Conservation (phyloP, 495 filamentous ascomycete species). For the Xylaria castorea region DNA sequence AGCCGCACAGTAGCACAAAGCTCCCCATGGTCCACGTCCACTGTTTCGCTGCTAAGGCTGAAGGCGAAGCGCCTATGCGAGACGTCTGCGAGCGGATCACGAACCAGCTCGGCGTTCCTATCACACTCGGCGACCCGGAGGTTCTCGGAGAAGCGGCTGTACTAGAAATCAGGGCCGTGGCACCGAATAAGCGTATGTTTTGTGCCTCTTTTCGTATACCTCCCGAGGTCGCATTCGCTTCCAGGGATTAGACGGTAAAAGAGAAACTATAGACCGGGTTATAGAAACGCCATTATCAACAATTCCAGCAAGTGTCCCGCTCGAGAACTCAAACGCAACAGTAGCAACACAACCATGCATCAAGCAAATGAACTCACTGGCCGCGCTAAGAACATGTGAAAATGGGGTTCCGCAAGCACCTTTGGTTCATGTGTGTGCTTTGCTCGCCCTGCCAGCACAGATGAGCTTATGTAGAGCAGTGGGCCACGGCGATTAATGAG, state of each 20-base stretch:
- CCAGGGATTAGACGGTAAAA: conserved; percentile 31
- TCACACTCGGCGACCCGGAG: conserved; percentile 64
- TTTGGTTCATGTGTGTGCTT: background rate
- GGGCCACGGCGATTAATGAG: conserved; percentile 1
- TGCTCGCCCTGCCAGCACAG: background rate
- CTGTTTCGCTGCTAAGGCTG: conserved; percentile 81
- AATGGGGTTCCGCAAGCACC: background rate
- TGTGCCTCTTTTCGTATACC: conserved; percentile 92
- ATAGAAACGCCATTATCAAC: conserved; percentile 7
- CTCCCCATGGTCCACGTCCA: conserved; percentile 91
- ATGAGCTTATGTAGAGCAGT: conserved; percentile 1
- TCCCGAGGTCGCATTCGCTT: conserved; percentile 75
- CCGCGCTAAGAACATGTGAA: background rate
- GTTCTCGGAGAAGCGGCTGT: conserved; percentile 67
- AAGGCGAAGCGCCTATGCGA: conserved; percentile 61
- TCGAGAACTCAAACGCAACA: background rate
- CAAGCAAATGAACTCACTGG: background rate
- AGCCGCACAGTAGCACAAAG: conserved; percentile 58
- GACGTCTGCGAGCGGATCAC: conserved; percentile 76
- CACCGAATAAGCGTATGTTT: conserved; percentile 95
- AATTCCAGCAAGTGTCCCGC: background rate
- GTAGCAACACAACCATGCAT: background rate
- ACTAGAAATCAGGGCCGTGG: conserved; percentile 83
- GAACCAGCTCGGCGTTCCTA: conserved; percentile 62
- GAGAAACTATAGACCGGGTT: background rate